Evolutionary conservation across 83 land plant species (phyloP).

Genomic region (Picea abies): DNA sequence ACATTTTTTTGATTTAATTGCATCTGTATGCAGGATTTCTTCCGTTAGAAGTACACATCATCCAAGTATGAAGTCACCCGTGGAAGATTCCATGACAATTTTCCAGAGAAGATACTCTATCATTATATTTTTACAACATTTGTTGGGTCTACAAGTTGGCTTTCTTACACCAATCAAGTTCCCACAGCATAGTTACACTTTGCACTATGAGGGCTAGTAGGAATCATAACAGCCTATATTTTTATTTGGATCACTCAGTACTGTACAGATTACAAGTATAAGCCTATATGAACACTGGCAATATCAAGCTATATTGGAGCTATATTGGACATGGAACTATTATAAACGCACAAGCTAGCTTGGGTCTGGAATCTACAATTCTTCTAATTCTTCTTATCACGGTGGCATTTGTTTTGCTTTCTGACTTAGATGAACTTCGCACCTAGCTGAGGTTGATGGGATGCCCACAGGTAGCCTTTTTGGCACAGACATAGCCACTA

Average conservation of each 20-base stretch:
- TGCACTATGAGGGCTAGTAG: conserved; percentile 95
- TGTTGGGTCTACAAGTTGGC: conserved; percentile 84
- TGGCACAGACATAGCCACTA: conserved; percentile 99
- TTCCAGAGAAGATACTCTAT: conserved; percentile 92
- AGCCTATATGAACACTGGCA: conserved; percentile 92
- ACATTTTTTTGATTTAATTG: conserved; percentile 91
- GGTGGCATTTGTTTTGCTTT: conserved; percentile 78
- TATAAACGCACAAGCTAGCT: conserved; percentile 92
- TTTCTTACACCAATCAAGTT: conserved; percentile 94
- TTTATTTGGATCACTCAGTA: conserved; percentile 98
- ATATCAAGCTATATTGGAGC: conserved; percentile 45
- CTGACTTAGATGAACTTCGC: conserved; percentile 94
- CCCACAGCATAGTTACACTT: conserved; percentile 98
- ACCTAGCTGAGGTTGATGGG: conserved; percentile 83
- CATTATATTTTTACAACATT: conserved; percentile 66
- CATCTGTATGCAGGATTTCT: conserved; percentile 83
- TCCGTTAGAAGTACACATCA: conserved; percentile 78
- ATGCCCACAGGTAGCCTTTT: conserved; percentile 88
- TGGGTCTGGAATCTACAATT: conserved; percentile 96
- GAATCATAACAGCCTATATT: conserved; percentile 87
- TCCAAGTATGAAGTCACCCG: conserved; percentile 40
- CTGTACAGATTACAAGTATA: conserved; percentile 97
- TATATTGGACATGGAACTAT: conserved; percentile 98
- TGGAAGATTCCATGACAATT: conserved; percentile 96
- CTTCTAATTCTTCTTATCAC: conserved; percentile 90